Conservation (phyloP, 805 yeast genomes). For the Metschnikowia lachancei region DNA sequence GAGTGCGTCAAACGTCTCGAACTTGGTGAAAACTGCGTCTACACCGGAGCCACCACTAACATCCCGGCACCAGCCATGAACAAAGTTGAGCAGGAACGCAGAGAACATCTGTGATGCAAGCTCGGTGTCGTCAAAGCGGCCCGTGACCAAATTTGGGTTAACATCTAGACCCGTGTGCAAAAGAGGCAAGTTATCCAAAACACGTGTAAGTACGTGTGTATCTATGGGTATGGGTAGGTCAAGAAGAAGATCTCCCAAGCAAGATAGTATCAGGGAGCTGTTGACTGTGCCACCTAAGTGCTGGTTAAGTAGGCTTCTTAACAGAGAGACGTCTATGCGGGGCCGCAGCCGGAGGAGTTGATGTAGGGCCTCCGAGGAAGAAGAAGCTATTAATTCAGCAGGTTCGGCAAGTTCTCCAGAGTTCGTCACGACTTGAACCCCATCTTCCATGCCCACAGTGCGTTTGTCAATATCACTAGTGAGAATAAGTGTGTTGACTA, state of each 20-base stretch:
- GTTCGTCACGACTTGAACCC: background rate
- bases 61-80: conserved; percentile 75
- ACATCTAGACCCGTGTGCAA: conserved; percentile 70
- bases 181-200: conserved; percentile 57
- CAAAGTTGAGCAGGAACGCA: conserved; percentile 56
- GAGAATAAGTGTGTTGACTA: conserved; percentile 66
- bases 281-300: conserved; percentile 10
- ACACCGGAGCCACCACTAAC: conserved; percentile 11
- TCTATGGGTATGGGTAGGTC: conserved; percentile 13
- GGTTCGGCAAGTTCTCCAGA: background rate
- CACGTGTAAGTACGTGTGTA: conserved; percentile 22
- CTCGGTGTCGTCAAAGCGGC: conserved; percentile 51
- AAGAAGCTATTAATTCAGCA: background rate
- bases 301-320: conserved; percentile 11
- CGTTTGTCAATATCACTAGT: conserved; percentile 32
- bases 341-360: background rate
- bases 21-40: conserved; percentile 19
- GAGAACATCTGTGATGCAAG: conserved; percentile 56
- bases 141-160: conserved; percentile 57
- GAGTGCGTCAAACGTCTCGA: conserved; percentile 48
- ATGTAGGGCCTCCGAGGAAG: too few relatives aligned
- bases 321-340: conserved; percentile 2
- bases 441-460: conserved; percentile 1
- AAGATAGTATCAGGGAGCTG: conserved; percentile 43
- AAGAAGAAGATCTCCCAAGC: conserved; percentile 47